A percentile compares a stretch with the other conserved stretches of the same genome.
Conservation (phyloP, 495 filamentous ascomycete genomes). For the Xylaria castorea region DNA sequence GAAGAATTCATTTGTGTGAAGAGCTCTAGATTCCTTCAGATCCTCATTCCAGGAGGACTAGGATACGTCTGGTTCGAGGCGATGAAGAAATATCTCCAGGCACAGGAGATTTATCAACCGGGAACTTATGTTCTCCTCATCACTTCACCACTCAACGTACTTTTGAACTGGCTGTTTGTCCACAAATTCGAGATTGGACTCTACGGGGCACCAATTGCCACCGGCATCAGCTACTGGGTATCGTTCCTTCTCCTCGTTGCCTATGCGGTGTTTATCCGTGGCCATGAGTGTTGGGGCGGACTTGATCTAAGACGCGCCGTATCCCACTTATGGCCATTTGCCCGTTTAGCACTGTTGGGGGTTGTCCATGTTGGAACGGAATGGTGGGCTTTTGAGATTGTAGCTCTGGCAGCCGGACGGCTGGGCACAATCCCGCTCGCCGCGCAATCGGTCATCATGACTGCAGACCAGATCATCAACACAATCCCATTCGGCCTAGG, state of each 20-base stretch:
- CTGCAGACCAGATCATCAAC: constrained; percentile 89
- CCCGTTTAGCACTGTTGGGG: constrained; percentile 77
- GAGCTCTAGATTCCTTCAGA: constrained; percentile 76
- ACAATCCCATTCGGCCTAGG: constrained; percentile 92
- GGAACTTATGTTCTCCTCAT: constrained; percentile 88
- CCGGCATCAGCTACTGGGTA: constrained; percentile 85
- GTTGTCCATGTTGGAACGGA: constrained; percentile 91
- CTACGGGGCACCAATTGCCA: constrained; percentile 82
- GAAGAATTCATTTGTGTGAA: constrained; percentile 77
- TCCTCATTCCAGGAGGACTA: constrained; percentile 82
- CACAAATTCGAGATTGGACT: constrained; percentile 74
- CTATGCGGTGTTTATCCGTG: constrained; percentile 75
- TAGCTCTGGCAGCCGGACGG: constrained; percentile 85
- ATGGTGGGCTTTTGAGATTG: constrained; percentile 97
- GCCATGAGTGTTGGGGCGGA: constrained; percentile 85
- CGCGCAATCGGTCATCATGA: constrained; percentile 93
- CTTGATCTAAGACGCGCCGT: constrained; percentile 67
- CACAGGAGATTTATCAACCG: constrained; percentile 87
- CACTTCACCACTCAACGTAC: constrained; percentile 79
- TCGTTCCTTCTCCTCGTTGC: constrained; percentile 79
- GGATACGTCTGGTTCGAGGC: constrained; percentile 92
- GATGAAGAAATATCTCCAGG: constrained; percentile 92
- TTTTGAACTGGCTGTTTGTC: constrained; percentile 81
- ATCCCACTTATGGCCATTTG: constrained; percentile 73
- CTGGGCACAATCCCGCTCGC: constrained; percentile 85